phyloP scores from a whole-genome alignment of 139 green algal species.

The Chlorokybus atmophyticus region DNA sequence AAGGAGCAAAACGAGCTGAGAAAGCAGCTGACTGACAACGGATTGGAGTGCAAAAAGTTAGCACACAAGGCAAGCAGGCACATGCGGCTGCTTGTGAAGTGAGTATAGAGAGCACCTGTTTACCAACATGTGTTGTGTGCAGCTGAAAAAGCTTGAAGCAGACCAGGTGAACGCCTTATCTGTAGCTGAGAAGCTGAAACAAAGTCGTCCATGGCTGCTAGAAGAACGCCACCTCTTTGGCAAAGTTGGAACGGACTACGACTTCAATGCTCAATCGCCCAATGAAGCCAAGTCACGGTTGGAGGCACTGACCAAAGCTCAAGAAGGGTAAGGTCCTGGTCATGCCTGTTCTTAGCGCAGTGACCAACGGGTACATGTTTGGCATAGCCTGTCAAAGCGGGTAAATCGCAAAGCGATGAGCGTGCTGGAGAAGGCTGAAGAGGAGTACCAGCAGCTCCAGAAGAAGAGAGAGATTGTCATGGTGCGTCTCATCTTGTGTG shows the following conservation, averaged over 20 bases:
- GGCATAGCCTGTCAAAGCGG: conserved; percentile 29
- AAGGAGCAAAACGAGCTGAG: conserved; percentile 33
- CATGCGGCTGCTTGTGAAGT: neutral
- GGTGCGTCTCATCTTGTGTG: conserved; percentile 7
- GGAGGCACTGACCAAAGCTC: conserved; percentile 14
- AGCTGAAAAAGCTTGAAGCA: conserved; percentile 14
- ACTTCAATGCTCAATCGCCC: conserved; percentile 44
- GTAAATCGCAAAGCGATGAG: conserved; percentile 72
- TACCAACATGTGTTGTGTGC: neutral
- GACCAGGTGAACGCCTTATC: conserved; percentile 9
- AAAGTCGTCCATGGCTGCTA: conserved; percentile 64
- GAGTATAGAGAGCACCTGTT: neutral
- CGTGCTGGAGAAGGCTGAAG: conserved; percentile 82
- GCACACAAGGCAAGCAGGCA: conserved; percentile 25
- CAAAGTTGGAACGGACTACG: conserved; percentile 56
- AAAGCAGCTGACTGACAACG: conserved; percentile 26
- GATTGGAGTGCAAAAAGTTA: conserved; percentile 27
- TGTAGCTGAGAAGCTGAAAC: conserved; percentile 30
- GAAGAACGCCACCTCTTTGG: conserved; percentile 58
- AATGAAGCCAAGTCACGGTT: conserved; percentile 18
- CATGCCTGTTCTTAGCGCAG: too few relatives aligned
- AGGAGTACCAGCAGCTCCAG: conserved; percentile 63
- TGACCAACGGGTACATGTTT: too few relatives aligned
- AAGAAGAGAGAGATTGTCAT: conserved; percentile 61
- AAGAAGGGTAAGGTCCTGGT: neutral